These are phyloP conservation scores for Cinnamomum chago DNA, from an alignment of 164 flowering plant genomes.

Conservation along the genomic window DNA sequence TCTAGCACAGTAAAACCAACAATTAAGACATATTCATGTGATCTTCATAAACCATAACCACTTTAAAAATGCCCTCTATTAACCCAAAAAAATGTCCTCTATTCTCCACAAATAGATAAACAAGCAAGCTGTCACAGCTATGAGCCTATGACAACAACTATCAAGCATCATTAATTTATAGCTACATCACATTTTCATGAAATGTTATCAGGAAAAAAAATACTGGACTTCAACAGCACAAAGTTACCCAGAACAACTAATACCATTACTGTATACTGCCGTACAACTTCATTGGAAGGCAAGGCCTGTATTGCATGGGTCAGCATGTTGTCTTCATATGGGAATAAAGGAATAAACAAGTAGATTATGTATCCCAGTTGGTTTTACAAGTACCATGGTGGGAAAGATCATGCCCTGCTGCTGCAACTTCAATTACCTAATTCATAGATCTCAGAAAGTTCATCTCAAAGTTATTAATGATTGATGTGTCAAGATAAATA, in stretches of 20 bases:
- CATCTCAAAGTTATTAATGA: not conserved
- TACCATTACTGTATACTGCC: not conserved
- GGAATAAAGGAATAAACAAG: not conserved
- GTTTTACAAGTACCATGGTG: not conserved
- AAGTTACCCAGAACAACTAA: not conserved
- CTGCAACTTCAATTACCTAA: not conserved
- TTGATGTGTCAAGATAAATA: not conserved
- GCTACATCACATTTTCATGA: no score
- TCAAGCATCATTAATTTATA: no score
- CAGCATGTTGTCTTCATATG: not conserved
- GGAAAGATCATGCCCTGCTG: not conserved
- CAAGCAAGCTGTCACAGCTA: not conserved
- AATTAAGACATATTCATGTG: not conserved
- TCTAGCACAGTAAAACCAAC: not conserved
- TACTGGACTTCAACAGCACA: not conserved
- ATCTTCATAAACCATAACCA: not conserved
- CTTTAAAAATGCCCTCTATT: not conserved
- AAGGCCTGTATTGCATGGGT: not conserved
- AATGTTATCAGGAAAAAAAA: no score
- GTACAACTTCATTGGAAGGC: not conserved
- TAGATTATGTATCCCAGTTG: not conserved
- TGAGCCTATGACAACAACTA: no score
- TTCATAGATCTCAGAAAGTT: constrained; percentile 2
- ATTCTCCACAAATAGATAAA: not conserved
- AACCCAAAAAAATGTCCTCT: not conserved